phyloP scores from a whole-genome alignment of 176 grass and related monocot species.

The Ensete ventricosum region DNA sequence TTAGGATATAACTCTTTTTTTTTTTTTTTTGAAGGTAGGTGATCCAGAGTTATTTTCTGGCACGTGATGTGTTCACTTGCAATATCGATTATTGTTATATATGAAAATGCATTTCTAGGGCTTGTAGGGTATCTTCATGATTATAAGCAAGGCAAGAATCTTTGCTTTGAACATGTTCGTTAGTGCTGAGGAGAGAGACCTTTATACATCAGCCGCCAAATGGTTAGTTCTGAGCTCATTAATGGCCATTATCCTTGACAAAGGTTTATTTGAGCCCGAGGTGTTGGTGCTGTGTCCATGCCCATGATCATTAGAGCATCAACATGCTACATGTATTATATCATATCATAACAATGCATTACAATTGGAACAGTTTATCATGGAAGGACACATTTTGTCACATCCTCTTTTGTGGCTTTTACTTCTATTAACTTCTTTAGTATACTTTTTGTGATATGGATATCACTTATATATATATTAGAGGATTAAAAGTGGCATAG shows the following conservation, averaged over 20 bases:
- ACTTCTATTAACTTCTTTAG: neutral
- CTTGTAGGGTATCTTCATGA: neutral
- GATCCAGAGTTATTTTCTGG: neutral
- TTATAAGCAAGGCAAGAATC: neutral
- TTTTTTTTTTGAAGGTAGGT: neutral
- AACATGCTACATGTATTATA: neutral
- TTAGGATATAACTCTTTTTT: too few species aligned
- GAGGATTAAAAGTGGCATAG: neutral
- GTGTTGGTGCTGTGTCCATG: neutral
- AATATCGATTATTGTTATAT: too few species aligned
- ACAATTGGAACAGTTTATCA: neutral
- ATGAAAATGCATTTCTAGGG: neutral
- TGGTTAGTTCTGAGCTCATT: neutral
- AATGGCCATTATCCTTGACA: neutral
- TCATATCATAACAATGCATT: neutral
- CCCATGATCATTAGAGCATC: neutral
- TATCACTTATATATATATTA: neutral
- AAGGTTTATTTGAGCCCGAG: neutral
- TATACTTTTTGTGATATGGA: neutral
- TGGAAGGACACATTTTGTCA: neutral
- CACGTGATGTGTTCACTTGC: neutral
- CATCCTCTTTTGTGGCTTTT: neutral
- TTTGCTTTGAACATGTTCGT: neutral
- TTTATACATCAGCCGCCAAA: neutral
- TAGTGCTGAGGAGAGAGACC: neutral